phyloP scores from a whole-genome alignment of 352 stramenopile genomes.

The Phytophthora pistaciae region DNA sequence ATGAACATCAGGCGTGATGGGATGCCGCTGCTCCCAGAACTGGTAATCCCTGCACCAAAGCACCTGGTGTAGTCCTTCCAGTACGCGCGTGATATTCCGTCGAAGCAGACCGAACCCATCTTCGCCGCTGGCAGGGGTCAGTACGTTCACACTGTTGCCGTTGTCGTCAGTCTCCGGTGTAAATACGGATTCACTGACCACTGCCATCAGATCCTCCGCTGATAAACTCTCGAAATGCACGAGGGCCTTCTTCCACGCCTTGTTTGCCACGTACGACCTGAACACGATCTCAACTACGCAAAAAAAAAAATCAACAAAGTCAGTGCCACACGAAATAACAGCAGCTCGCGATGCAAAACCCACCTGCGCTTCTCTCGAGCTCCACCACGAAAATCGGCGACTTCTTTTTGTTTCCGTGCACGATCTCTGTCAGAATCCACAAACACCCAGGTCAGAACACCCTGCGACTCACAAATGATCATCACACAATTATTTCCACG shows the following conservation, averaged over 20 bases:
- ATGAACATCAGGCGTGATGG: slow-evolving; percentile 66
- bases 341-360: background rate
- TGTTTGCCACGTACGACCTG: slow-evolving; percentile 77
- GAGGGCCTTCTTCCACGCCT: slow-evolving; percentile 87
- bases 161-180: slow-evolving; percentile 23
- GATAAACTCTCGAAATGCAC: slow-evolving; percentile 74
- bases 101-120: slow-evolving; percentile 86
- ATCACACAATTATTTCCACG: slow-evolving; percentile 14
- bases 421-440: slow-evolving; percentile 55
- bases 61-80: slow-evolving; percentile 78
- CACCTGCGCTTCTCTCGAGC: slow-evolving; percentile 65
- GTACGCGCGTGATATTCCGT: slow-evolving; percentile 70
- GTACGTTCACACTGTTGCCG: slow-evolving; percentile 41
- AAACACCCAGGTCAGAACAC: slow-evolving; percentile 1
- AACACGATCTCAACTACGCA: slow-evolving; percentile 69
- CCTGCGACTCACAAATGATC: background rate
- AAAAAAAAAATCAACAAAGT: slow-evolving; percentile 6
- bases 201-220: slow-evolving; percentile 50
- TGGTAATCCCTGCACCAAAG: slow-evolving; percentile 77
- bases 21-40: slow-evolving; percentile 87
- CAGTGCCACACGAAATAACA: background rate
- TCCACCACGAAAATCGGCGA: slow-evolving; percentile 82
- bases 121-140: slow-evolving; percentile 65
- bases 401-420: slow-evolving; percentile 83
- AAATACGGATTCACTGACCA: slow-evolving; percentile 39